phyloP scores from a whole-genome alignment of 805 yeast genomes.

The Lipomyces starkeyi region DNA sequence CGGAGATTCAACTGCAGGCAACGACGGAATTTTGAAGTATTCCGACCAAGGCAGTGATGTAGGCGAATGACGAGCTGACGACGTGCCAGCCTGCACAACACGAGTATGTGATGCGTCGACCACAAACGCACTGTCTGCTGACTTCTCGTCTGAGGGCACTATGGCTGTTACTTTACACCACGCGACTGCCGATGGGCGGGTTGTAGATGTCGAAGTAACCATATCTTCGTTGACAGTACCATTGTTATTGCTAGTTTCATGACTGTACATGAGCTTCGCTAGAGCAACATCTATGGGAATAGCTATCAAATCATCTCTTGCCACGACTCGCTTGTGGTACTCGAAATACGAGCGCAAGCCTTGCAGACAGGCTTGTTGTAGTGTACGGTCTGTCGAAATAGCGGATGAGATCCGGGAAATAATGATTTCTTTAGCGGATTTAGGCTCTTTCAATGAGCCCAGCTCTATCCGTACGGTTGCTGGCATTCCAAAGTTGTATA shows the following conservation, averaged over 20 bases:
- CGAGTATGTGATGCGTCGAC: slow-evolving; percentile 73
- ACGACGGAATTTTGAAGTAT: slow-evolving; percentile 48
- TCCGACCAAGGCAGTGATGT: slow-evolving; percentile 29
- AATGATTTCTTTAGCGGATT: slow-evolving; percentile 65
- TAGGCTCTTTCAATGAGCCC: slow-evolving; percentile 44
- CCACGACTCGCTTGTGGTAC: slow-evolving; percentile 60
- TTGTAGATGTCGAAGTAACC: slow-evolving; percentile 54
- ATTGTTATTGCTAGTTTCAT: slow-evolving; percentile 24
- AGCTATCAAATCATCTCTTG: slow-evolving; percentile 72
- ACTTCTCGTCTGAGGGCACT: slow-evolving; percentile 28
- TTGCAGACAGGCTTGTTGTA: slow-evolving; percentile 64
- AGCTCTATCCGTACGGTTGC: slow-evolving; percentile 35
- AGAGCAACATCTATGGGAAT: slow-evolving; percentile 74
- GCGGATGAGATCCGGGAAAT: slow-evolving; percentile 74
- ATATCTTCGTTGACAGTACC: slow-evolving; percentile 31
- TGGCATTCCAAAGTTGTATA: slow-evolving; percentile 56
- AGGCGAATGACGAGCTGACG: slow-evolving; percentile 39
- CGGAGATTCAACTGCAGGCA: slow-evolving; percentile 19
- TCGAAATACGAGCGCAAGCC: slow-evolving; percentile 70
- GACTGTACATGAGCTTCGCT: slow-evolving; percentile 58
- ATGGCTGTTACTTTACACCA: slow-evolving; percentile 80
- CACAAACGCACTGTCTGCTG: slow-evolving; percentile 46
- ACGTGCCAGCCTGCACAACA: slow-evolving; percentile 71
- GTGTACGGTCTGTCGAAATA: slow-evolving; percentile 64
- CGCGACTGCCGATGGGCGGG: slow-evolving; percentile 72